These are phyloP conservation scores for Allodekkera sacchari DNA, from an alignment of 805 yeast species.

Conservation along the genomic window DNA sequence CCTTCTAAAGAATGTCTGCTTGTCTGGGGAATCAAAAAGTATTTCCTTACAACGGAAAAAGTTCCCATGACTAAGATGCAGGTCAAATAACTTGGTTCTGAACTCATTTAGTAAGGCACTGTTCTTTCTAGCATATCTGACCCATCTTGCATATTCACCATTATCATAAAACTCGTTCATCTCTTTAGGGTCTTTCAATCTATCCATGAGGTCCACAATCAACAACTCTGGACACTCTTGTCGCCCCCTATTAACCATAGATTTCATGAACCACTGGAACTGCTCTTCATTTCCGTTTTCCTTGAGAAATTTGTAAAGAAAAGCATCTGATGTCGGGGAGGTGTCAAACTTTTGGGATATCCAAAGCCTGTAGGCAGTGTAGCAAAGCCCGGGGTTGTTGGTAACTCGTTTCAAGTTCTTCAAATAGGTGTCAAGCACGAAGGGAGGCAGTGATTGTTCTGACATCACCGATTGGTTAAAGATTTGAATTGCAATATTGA, in stretches of 20 bases:
- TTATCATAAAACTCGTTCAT: conserved; percentile 9
- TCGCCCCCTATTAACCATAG: conserved; percentile 8
- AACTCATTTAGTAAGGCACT: conserved; percentile 4
- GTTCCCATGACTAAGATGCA: conserved; percentile 13
- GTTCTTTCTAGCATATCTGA: conserved; percentile 3
- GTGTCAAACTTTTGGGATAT: conserved; percentile 11
- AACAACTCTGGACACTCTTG: conserved; percentile 10
- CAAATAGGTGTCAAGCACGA: conserved; percentile 14
- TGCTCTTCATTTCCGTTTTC: conserved; percentile 16
- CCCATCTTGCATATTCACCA: conserved; percentile 11
- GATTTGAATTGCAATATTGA: conserved; percentile 19
- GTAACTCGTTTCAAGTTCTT: conserved; percentile 14
- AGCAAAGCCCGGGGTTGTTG: conserved; percentile 14
- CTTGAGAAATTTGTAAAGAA: conserved; percentile 12
- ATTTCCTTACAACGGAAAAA: conserved; percentile 7
- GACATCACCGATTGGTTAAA: conserved; percentile 23
- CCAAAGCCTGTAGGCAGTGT: conserved; percentile 21
- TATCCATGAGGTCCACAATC: conserved; percentile 9
- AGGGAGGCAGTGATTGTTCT: conserved; percentile 8
- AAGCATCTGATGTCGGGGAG: conserved; percentile 14
- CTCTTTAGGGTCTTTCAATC: conserved; percentile 5
- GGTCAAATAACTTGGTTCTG: conserved; percentile 9
- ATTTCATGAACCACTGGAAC: conserved; percentile 13
- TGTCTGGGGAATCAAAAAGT: conserved; percentile 4
- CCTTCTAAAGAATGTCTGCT: conserved; percentile 6